Conservation (phyloP, 768 basidiomycete species). For the Amyloporia xantha region DNA sequence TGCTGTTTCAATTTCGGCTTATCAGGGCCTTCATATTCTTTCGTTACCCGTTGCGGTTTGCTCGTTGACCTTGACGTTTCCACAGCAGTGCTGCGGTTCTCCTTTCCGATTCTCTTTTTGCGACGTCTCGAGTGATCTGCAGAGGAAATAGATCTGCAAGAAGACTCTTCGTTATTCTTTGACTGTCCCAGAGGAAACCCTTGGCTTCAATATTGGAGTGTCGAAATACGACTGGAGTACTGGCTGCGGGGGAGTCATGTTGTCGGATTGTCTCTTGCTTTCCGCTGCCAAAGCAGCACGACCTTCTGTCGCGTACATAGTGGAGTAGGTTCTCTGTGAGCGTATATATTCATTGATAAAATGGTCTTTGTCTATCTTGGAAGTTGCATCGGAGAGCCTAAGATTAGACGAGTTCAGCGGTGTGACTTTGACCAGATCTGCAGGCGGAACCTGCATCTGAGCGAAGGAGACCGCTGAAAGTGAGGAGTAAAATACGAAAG, state of each 20-base stretch:
- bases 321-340: constrained; percentile 40
- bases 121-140: not conserved
- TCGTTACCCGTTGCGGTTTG: not conserved
- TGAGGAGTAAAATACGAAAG: no score
- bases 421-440: no score
- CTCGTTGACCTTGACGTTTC: not conserved
- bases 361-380: constrained; percentile 33
- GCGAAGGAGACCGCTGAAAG: no score
- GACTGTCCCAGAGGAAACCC: constrained; percentile 17
- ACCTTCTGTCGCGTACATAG: constrained; percentile 38
- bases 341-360: constrained; percentile 43
- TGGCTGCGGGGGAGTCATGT: no score
- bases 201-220: constrained; percentile 51
- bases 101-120: not conserved
- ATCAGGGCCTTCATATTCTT: not conserved
- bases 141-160: not conserved
- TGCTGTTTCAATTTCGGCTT: not conserved
- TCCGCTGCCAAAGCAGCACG: constrained; percentile 4
- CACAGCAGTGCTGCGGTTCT: no score
- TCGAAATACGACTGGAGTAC: constrained; percentile 34
- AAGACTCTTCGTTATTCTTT: not conserved
- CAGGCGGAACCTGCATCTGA: no score
- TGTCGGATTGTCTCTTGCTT: no score
- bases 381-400: constrained; percentile 4
- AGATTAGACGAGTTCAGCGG: constrained; percentile 9